phyloP scores from a whole-genome alignment of 805 yeast genomes.

The fission yeast (Schizosaccharomyces pombe) region ASM294v3 CU329670.1:4255001-4255500 shows the following conservation, averaged over 20 bases:
- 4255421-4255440: constrained; percentile 47
- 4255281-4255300: constrained; percentile 48
- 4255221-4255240: constrained; percentile 33
- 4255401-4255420: constrained; percentile 55
- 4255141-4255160: background rate
- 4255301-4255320: constrained; percentile 71
- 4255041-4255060: background rate
- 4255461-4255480: constrained; percentile 11
- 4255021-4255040: background rate
- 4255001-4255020: constrained; percentile 1
- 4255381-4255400: constrained; percentile 47
- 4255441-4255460: constrained; percentile 45
- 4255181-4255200: constrained; percentile 68
- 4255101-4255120: background rate
- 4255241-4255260: constrained; percentile 53
- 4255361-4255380: constrained; percentile 77
- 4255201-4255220: constrained; percentile 75
- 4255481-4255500: background rate
- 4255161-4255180: constrained; percentile 42
- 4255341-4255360: constrained; percentile 45
- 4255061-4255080: background rate
- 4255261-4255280: constrained; percentile 41
- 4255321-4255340: constrained; percentile 67
- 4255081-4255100: background rate
- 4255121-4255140: background rate